These are phyloP conservation scores for Wickerhamomyces tratensis DNA, from an alignment of 805 yeast species.

Conservation along the genomic window DNA sequence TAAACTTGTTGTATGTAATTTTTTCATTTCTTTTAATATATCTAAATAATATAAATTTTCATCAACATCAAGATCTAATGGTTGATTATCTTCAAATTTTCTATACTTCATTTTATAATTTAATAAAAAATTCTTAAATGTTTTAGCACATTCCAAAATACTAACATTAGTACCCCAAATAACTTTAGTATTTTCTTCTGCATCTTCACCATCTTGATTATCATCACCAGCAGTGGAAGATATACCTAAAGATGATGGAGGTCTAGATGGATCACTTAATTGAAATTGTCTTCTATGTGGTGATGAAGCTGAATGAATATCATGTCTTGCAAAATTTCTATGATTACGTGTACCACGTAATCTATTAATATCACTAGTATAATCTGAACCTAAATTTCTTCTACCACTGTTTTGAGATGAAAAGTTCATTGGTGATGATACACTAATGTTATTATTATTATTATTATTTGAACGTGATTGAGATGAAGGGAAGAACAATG, in stretches of 20 bases:
- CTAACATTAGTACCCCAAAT: conserved; percentile 99
- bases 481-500: conserved; percentile 24
- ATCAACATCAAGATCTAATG: conserved; percentile 41
- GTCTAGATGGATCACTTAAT: conserved; percentile 6
- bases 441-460: conserved; percentile 16
- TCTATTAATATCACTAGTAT: conserved; percentile 12
- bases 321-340: conserved; percentile 59
- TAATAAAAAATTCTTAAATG: conserved; percentile 76
- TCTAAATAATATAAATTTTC: conserved; percentile 68
- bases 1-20: conserved; percentile 70
- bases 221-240: conserved; percentile 3
- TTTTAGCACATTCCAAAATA: conserved; percentile 75
- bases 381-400: conserved; percentile 25
- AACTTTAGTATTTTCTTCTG: conserved; percentile 74
- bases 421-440: conserved; percentile 36
- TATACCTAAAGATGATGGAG: conserved; percentile 11
- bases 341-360: conserved; percentile 33
- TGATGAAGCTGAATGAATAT: conserved; percentile 62
- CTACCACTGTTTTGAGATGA: conserved; percentile 18
- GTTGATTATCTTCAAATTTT: conserved; percentile 31
- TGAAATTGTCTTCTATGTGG: conserved; percentile 40
- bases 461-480: conserved; percentile 11
- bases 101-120: conserved; percentile 75
- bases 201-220: conserved; percentile 15
- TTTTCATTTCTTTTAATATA: conserved; percentile 64